Evolutionary conservation across 352 stramenopile genomes (phyloP).

Genomic region (Phytophthora cryptogea): DNA sequence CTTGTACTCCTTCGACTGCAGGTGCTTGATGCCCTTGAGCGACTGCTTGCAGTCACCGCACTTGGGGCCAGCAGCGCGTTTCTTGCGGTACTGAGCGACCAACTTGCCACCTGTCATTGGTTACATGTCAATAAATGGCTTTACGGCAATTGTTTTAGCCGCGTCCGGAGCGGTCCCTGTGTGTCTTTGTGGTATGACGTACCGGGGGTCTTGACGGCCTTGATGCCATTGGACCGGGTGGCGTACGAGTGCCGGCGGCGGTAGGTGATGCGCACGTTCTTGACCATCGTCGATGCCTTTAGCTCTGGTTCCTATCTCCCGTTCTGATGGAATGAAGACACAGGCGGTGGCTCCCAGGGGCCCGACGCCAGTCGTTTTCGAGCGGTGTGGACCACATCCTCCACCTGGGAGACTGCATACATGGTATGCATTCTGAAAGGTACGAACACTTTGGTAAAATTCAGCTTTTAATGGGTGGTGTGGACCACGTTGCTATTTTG

Average conservation of each 20-base stretch:
- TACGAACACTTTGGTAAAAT: no score
- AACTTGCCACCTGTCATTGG: constrained; percentile 81
- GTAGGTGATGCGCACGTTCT: constrained; percentile 96
- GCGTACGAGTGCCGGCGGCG: constrained; percentile 97
- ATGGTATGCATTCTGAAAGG: neutral
- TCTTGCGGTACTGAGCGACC: constrained; percentile 95
- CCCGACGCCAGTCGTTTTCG: constrained; percentile 60
- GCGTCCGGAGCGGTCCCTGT: neutral
- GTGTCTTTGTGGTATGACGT: constrained; percentile 26
- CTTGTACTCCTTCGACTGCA: constrained; percentile 77
- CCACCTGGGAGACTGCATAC: neutral
- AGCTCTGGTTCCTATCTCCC: constrained; percentile 69
- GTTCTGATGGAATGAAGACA: constrained; percentile 66
- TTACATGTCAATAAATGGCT: constrained; percentile 7
- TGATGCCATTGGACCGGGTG: constrained; percentile 94
- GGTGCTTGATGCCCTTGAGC: constrained; percentile 91
- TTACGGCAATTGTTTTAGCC: neutral
- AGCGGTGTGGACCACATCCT: constrained; percentile 22
- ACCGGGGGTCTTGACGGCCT: constrained; percentile 96
- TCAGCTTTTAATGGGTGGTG: no score
- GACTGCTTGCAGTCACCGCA: constrained; percentile 97
- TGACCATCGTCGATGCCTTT: constrained; percentile 79
- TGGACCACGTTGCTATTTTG: no score
- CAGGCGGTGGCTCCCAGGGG: constrained; percentile 13
- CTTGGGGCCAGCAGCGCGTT: constrained; percentile 93